Percentiles rank a stretch among this genome's conserved stretches.
Evolutionary conservation across 1,284 basidiomycete genomes (phyloP).

Genomic region (Ganoderma boninense): DNA sequence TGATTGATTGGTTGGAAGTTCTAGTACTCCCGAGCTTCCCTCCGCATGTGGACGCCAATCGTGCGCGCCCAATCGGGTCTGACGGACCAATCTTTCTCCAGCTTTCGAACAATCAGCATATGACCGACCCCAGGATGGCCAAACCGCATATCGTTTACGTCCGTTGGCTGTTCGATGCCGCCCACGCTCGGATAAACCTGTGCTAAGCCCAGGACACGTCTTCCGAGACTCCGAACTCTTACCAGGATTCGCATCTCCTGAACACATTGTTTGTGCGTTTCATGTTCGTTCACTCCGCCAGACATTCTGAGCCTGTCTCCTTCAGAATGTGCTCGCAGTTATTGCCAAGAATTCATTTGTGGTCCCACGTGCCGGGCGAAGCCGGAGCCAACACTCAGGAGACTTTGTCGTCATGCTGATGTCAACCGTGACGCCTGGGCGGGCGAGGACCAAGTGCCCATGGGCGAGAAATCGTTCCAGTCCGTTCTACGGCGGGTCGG

Average conservation of each 20-base stretch:
- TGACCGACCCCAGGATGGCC: conserved; percentile 18
- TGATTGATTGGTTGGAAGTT: conserved; percentile 1
- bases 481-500: conserved; percentile 25
- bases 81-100: conserved; percentile 19
- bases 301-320: conserved; percentile 10
- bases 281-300: conserved; percentile 9
- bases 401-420: conserved; percentile 20
- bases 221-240: conserved; percentile 17
- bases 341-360: neutral
- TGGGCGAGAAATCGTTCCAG: conserved; percentile 25
- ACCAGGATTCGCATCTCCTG: conserved; percentile 16
- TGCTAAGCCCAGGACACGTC: conserved; percentile 16
- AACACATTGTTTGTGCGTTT: conserved; percentile 21
- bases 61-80: conserved; percentile 26
- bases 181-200: neutral
- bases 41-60: conserved; percentile 24
- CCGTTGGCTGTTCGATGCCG: conserved; percentile 2
- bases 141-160: conserved; percentile 26
- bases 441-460: conserved; percentile 17
- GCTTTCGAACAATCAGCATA: conserved; percentile 26
- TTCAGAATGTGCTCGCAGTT: conserved; percentile 17
- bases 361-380: conserved; percentile 20
- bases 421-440: conserved; percentile 27
- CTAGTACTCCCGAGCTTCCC: conserved; percentile 29
- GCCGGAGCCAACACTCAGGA: conserved; percentile 16